Base-by-base conservation (phyloP, 2,329 filamentous ascomycete species). In the Colletotrichum sp. region DNA sequence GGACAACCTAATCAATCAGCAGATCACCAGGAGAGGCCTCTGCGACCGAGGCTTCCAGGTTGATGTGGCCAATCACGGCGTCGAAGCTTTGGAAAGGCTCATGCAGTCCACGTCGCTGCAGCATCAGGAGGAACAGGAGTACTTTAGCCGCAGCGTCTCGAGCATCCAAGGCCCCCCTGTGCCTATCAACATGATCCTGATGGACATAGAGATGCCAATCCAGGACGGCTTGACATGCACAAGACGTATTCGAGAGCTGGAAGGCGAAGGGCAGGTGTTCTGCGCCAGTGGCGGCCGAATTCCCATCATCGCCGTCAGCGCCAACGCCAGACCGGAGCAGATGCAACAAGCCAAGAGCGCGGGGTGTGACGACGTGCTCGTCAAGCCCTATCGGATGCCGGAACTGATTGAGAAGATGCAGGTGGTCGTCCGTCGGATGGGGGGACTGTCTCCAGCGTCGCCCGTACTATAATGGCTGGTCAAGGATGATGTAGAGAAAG, bases 201-300 rank as follows among this genome's bases (percentile, higher is more conserved):
- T 95, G 93, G 94, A 95, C 79, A 92, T 94, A 79, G 93, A 95
- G 81, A 95, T 95, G 93, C 93, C 93, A 2, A 85, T 95, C 18
- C 93, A 94, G 87, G 93, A 95, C 79, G 94, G 94, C 0, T 85
- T 94, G 72, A 91, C 92, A 2, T 94, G 93, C 80, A 93, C 92
- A 15, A 87, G 88, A 36, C 88, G 88, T 59, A 94, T 95, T 71
- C 89, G 94, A 18, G 88, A 91, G 76, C 83, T 94, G 72, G 92
- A 94, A 82, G 84, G 83, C 55, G 83, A 87, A 39, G 90, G 90
- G 10, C 87, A 87, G 76, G 85, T 93, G 6, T 82, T 85, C 57
- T 84, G 83, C 71, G 81, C 83, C 6, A 84, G 82, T 16, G 87
- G 88, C 18, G 88, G 89, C 4, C 79, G 88, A 73, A 88, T 93